A percentile compares a stretch with the other conserved stretches of the same genome.
Conservation (phyloP, 495 filamentous ascomycete species). For the Oleoguttula mirabilis region DNA sequence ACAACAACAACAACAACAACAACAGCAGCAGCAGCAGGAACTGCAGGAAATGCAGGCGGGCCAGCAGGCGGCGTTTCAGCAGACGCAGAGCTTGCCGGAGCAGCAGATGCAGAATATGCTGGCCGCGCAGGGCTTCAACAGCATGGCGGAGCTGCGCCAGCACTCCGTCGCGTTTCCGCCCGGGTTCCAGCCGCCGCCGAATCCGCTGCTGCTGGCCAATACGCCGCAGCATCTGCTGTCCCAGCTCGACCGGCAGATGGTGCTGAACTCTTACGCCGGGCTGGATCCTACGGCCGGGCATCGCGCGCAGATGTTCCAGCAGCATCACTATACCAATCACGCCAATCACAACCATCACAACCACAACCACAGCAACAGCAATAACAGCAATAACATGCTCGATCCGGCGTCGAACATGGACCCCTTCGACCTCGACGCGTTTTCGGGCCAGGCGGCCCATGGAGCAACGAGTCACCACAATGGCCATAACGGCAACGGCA, state of each 20-base stretch:
- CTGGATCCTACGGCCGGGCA: conserved; percentile 34
- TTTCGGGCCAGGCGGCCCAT: conserved; percentile 4
- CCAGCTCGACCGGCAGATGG: conserved; percentile 64
- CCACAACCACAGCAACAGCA: neutral
- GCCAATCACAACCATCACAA: neutral
- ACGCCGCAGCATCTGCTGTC: conserved; percentile 31
- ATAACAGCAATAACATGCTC: conserved; percentile 8
- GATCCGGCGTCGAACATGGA: conserved; percentile 4
- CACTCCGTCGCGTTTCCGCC: conserved; percentile 33
- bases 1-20: conserved; percentile 22
- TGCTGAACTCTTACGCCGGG: conserved; percentile 63
- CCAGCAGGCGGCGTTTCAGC: conserved; percentile 17
- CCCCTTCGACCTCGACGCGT: conserved; percentile 13
- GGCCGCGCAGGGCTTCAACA: conserved; percentile 10
- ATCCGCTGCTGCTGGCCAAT: conserved; percentile 16
- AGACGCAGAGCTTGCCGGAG: conserved; percentile 22
- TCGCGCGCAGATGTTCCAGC: neutral
- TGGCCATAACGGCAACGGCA: neutral
- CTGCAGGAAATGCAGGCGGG: conserved; percentile 12
- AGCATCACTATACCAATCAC: too few relatives aligned
- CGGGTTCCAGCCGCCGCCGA: conserved; percentile 35
- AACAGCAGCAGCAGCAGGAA: conserved; percentile 9
- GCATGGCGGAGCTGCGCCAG: conserved; percentile 15
- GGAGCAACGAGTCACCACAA: too few relatives aligned
- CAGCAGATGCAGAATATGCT: conserved; percentile 18